Conservation (phyloP, 352 stramenopile species). For the Halophytophthora polymorphica region DNA sequence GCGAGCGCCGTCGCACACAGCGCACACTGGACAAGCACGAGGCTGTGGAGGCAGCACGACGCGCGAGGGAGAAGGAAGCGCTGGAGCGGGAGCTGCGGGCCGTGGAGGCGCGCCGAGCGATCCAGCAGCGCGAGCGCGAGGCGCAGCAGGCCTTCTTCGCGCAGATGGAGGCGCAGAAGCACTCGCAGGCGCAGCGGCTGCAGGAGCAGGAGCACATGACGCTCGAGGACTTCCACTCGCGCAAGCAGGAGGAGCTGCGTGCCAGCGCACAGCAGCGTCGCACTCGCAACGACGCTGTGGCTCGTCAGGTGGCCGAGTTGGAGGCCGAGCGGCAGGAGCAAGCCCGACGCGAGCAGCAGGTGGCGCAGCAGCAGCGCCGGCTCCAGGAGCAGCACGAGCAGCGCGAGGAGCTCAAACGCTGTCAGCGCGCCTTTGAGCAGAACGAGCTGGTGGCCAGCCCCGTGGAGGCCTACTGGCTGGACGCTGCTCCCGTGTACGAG, state of each 20-base stretch:
- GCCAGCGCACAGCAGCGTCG: slow-evolving; percentile 25
- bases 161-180: slow-evolving; percentile 59
- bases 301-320: slow-evolving; percentile 42
- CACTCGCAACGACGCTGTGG: slow-evolving; percentile 35
- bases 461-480: slow-evolving; percentile 54
- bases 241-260: slow-evolving; percentile 40
- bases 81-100: slow-evolving; percentile 35
- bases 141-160: slow-evolving; percentile 49
- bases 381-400: slow-evolving; percentile 44
- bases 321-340: slow-evolving; percentile 48
- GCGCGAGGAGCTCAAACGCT: slow-evolving; percentile 51
- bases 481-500: slow-evolving; percentile 32
- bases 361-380: slow-evolving; percentile 45
- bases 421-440: slow-evolving; percentile 63
- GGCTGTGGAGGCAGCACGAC: slow-evolving; percentile 25
- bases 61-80: slow-evolving; percentile 31
- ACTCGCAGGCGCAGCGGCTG: slow-evolving; percentile 25
- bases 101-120: slow-evolving; percentile 29
- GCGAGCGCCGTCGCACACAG: slow-evolving; percentile 9
- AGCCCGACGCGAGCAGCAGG: slow-evolving; percentile 35
- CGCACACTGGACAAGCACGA: slow-evolving; percentile 21
- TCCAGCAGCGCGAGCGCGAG: slow-evolving; percentile 45
- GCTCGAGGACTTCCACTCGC: slow-evolving; percentile 49
- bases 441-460: slow-evolving; percentile 59
- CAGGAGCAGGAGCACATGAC: slow-evolving; percentile 55